Percentiles rank a stretch among this genome's conserved stretches.
These are phyloP conservation scores for Elsinoe necatrix DNA, from an alignment of 2,329 filamentous ascomycete genomes.

Conservation along the genomic window DNA sequence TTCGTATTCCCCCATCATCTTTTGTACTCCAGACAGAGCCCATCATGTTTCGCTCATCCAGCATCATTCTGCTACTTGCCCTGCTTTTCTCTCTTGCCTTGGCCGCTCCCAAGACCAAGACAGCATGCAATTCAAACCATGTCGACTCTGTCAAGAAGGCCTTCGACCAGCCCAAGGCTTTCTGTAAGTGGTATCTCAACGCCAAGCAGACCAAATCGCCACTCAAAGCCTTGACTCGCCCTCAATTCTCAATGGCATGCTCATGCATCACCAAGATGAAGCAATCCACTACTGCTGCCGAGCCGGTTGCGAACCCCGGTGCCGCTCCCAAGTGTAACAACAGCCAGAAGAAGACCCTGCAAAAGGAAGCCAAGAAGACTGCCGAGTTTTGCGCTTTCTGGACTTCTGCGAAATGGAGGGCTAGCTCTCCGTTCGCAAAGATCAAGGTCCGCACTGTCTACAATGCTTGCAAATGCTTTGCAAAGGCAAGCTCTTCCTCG, in stretches of 20 bases:
- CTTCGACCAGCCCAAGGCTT: neutral
- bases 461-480: constrained; percentile 10
- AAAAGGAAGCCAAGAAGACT: neutral
- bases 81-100: constrained; percentile 3
- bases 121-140: neutral
- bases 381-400: constrained; percentile 3
- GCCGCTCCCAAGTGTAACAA: neutral
- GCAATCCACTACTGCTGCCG: neutral
- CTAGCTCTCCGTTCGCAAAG: neutral
- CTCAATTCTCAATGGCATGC: constrained; percentile 3
- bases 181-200: constrained; percentile 3
- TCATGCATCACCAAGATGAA: constrained; percentile 1
- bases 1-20: no score
- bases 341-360: neutral
- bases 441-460: neutral
- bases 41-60: neutral
- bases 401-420: neutral
- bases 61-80: neutral
- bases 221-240: neutral
- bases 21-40: neutral
- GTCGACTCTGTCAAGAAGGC: neutral
- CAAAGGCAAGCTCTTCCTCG: neutral
- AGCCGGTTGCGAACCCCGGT: neutral
- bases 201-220: neutral
- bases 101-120: neutral